Conservation (phyloP, 495 filamentous ascomycete species). For the Penicillium antarcticum region DNA sequence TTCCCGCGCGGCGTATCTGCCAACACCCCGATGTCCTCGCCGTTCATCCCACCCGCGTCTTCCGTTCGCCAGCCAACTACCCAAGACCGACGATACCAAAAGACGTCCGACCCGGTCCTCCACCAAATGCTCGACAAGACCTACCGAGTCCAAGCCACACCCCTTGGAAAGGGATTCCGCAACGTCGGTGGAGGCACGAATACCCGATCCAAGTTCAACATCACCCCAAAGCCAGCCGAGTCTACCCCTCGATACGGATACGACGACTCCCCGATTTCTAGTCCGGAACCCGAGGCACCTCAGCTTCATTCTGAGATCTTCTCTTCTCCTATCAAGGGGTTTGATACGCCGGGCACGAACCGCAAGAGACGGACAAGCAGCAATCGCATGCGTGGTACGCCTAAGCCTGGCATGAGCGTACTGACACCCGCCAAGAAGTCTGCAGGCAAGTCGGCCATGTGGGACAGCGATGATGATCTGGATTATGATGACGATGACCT, state of each 20-base stretch:
- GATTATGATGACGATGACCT: constrained; percentile 55
- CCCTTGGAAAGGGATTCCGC: constrained; percentile 53
- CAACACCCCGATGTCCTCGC: constrained; percentile 41
- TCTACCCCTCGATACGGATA: constrained; percentile 26
- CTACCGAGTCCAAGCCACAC: constrained; percentile 89
- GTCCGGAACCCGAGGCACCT: constrained; percentile 73
- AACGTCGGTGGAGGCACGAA: constrained; percentile 18
- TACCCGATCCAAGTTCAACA: constrained; percentile 34
- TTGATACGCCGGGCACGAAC: constrained; percentile 33
- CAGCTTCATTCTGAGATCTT: constrained; percentile 84
- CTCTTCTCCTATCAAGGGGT: constrained; percentile 58
- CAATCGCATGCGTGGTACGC: constrained; percentile 35
- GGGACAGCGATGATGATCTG: constrained; percentile 65
- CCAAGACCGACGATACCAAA: constrained; percentile 30
- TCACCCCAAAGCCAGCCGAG: constrained; percentile 31
- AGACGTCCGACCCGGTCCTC: constrained; percentile 66
- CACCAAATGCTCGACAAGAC: constrained; percentile 90
- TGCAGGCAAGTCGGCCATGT: constrained; percentile 34
- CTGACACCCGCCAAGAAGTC: constrained; percentile 58
- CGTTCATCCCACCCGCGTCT: constrained; percentile 48
- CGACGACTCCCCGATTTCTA: constrained; percentile 65
- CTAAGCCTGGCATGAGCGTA: constrained; percentile 74
- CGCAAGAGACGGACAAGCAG: constrained; percentile 37
- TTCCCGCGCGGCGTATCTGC: constrained; percentile 28
- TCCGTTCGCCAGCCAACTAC: constrained; percentile 19